phyloP scores from a whole-genome alignment of 306 rosid species.

The Vicia villosa region DNA sequence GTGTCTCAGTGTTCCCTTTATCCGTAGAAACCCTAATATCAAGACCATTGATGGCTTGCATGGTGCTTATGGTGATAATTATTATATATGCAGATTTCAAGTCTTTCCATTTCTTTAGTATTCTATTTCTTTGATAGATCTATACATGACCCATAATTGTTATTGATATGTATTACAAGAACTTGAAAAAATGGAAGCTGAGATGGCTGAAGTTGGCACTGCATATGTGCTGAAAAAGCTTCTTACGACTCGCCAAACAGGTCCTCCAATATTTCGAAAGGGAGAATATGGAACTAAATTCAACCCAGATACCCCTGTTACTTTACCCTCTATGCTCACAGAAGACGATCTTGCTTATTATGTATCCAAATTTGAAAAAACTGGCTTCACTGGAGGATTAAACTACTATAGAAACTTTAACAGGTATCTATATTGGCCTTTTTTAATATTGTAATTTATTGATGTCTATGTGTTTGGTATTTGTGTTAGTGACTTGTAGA shows the following conservation, averaged over 20 bases:
- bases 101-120: slow-evolving; percentile 28
- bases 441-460: no score
- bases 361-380: slow-evolving; percentile 46
- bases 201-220: slow-evolving; percentile 27
- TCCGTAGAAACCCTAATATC: slow-evolving; percentile 22
- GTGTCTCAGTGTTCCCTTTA: slow-evolving; percentile 39
- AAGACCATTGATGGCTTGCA: slow-evolving; percentile 27
- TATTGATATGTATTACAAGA: neutral
- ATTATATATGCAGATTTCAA: slow-evolving; percentile 47
- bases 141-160: no score
- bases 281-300: slow-evolving; percentile 37
- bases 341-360: slow-evolving; percentile 49
- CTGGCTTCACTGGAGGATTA: slow-evolving; percentile 47
- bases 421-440: no score
- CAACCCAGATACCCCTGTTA: slow-evolving; percentile 2
- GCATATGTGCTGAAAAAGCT: slow-evolving; percentile 37
- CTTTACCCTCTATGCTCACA: slow-evolving; percentile 54
- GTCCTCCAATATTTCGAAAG: slow-evolving; percentile 44
- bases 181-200: slow-evolving; percentile 35
- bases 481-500: no score
- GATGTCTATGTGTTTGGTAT: no score
- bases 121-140: no score
- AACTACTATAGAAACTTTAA: slow-evolving; percentile 51
- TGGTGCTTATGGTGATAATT: slow-evolving; percentile 41
- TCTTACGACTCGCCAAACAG: slow-evolving; percentile 25